Evolutionary conservation across 140 eudicot genomes (phyloP).

Genomic region (Flaveria floridana): DNA sequence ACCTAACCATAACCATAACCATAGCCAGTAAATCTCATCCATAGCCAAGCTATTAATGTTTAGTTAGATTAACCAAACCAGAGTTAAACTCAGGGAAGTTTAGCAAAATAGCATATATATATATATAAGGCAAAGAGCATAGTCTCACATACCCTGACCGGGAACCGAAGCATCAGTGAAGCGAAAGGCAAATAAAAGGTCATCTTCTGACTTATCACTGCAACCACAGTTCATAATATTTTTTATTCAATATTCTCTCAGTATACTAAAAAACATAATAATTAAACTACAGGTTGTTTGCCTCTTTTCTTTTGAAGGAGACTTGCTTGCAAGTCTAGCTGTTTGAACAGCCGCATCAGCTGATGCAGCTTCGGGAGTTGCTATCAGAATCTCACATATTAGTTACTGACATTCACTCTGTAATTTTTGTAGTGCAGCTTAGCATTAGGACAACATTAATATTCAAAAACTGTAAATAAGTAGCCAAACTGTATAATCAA

Average conservation of each 20-base stretch:
- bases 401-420: constrained; percentile 99
- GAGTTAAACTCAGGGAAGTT: background rate
- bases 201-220: constrained; percentile 92
- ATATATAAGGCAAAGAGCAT: background rate
- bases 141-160: constrained; percentile 61
- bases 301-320: constrained; percentile 87
- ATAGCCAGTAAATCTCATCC: too few relatives aligned
- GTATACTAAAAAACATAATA: background rate
- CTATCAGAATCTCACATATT: constrained; percentile 92
- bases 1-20: too few relatives aligned
- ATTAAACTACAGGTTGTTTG: constrained; percentile 30
- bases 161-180: constrained; percentile 80
- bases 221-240: constrained; percentile 26
- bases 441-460: constrained; percentile 22
- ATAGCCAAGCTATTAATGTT: too few relatives aligned
- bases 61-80: background rate
- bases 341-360: constrained; percentile 98
- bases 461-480: constrained; percentile 3
- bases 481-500: constrained; percentile 13
- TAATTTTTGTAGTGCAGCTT: constrained; percentile 3
- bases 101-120: background rate
- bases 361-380: constrained; percentile 99
- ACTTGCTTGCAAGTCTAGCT: constrained; percentile 87
- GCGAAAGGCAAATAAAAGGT: constrained; percentile 92
- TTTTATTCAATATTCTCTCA: background rate